A percentile compares a stretch with the other conserved stretches of the same genome.
phyloP scores from a whole-genome alignment of 495 filamentous ascomycete genomes.

The Cenococcum geophilum region DNA sequence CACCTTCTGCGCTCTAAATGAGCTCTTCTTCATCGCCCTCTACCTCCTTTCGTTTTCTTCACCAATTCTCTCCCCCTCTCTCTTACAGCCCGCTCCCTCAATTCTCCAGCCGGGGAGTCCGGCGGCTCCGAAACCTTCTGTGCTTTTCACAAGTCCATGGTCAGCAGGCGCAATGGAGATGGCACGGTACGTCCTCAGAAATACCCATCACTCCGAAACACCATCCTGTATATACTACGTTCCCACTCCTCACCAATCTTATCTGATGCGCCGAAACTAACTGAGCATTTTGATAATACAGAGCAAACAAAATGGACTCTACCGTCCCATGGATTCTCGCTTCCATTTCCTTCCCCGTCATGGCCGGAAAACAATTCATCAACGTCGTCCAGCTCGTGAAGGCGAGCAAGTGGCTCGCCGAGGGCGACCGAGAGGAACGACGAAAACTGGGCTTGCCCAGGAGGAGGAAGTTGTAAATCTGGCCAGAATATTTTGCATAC shows the following conservation, averaged over 20 bases:
- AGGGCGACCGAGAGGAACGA: constrained; percentile 66
- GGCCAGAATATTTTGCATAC: too few species aligned
- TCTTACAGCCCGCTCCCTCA: constrained; percentile 51
- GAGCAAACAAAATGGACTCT: constrained; percentile 86
- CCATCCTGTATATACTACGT: too few species aligned
- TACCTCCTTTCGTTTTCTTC: constrained; percentile 97
- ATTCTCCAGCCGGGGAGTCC: constrained; percentile 61
- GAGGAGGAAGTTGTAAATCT: constrained; percentile 12
- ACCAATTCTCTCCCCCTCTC: constrained; percentile 73
- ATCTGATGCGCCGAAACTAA: constrained; percentile 10
- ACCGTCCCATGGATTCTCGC: constrained; percentile 82
- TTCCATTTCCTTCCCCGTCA: constrained; percentile 73
- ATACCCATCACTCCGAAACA: too few species aligned
- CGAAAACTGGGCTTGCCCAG: constrained; percentile 45
- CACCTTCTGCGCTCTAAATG: constrained; percentile 81
- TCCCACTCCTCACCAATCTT: not conserved
- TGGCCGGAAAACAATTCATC: constrained; percentile 86
- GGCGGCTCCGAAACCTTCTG: constrained; percentile 55
- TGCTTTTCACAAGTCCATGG: constrained; percentile 76
- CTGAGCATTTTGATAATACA: not conserved
- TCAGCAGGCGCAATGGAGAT: constrained; percentile 87
- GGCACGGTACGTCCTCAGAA: constrained; percentile 47
- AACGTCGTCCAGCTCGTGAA: constrained; percentile 93
- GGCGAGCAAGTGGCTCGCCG: constrained; percentile 84
- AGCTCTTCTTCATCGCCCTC: constrained; percentile 93